These are phyloP conservation scores for Candida rishiriensis DNA, from an alignment of 805 yeast genomes.

Conservation along the genomic window DNA sequence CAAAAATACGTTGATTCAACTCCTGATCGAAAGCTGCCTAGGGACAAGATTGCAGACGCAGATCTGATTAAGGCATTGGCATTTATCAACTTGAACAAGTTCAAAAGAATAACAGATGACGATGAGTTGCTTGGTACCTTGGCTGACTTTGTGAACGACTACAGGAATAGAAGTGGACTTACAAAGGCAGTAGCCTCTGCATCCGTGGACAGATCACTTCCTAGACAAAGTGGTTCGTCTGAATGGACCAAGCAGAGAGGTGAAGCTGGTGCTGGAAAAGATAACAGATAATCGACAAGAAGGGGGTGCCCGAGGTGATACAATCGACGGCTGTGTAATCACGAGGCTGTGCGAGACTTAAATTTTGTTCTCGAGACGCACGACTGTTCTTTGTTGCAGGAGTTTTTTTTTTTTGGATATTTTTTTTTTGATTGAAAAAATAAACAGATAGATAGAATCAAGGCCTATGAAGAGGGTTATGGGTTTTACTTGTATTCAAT, in stretches of 20 bases:
- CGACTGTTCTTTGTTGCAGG: too few species aligned
- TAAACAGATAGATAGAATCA: too few species aligned
- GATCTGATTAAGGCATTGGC: constrained; percentile 34
- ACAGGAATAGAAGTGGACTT: constrained; percentile 24
- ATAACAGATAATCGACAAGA: too few species aligned
- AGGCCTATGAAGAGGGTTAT: too few species aligned
- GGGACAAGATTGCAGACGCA: constrained; percentile 40
- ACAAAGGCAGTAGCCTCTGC: constrained; percentile 4
- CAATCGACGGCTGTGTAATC: too few species aligned
- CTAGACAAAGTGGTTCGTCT: constrained; percentile 71
- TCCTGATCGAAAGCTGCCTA: constrained; percentile 38
- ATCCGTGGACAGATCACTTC: constrained; percentile 24
- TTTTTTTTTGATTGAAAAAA: too few species aligned
- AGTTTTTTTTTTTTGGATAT: too few species aligned
- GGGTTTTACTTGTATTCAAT: too few species aligned
- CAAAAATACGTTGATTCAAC: constrained; percentile 51
- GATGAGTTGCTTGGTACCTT: constrained; percentile 35
- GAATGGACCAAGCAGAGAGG: constrained; percentile 80
- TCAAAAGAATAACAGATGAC: constrained; percentile 25
- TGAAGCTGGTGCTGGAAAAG: constrained; percentile 50
- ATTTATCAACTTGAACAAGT: constrained; percentile 32
- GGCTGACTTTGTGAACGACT: constrained; percentile 34
- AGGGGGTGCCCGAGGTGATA: too few species aligned
- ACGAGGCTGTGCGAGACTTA: too few species aligned
- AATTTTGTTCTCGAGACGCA: too few species aligned